Percentiles rank a stretch among this genome's conserved stretches.
These are phyloP conservation scores for Penicillium salamii DNA, from an alignment of 495 filamentous ascomycete species.

Conservation along the genomic window DNA sequence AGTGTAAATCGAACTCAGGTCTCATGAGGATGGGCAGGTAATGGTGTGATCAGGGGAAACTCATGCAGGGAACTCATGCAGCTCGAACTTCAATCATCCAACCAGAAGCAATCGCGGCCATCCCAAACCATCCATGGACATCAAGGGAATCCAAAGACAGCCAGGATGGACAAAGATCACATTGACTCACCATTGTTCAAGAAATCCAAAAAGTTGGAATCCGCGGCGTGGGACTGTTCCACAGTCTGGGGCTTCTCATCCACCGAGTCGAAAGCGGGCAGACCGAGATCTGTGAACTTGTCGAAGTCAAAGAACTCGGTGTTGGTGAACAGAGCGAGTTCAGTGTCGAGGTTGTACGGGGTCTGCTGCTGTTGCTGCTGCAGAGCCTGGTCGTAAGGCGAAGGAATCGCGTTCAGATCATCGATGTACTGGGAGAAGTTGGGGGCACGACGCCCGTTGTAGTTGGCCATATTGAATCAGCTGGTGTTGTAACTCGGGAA, in stretches of 20 bases:
- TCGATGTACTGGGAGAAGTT: constrained; percentile 88
- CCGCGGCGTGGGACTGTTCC: constrained; percentile 22
- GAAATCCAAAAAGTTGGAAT: constrained; percentile 47
- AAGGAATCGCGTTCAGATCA: constrained; percentile 75
- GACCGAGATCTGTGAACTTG: constrained; percentile 42
- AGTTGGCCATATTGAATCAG: constrained; percentile 57
- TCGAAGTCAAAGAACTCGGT: constrained; percentile 93
- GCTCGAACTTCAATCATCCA: constrained; percentile 6
- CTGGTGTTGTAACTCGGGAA: not conserved
- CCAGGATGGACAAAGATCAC: not conserved
- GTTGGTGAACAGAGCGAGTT: constrained; percentile 89
- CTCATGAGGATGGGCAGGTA: not conserved
- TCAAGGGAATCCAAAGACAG: too few relatives aligned
- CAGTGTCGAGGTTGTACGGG: constrained; percentile 62
- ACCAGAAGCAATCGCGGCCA: constrained; percentile 14
- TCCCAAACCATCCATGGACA: constrained; percentile 2
- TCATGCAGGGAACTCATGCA: constrained; percentile 2
- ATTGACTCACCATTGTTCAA: constrained; percentile 37
- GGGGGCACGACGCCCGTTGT: constrained; percentile 66
- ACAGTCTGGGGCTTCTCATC: constrained; percentile 26
- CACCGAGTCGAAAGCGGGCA: constrained; percentile 37
- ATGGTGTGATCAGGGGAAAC: constrained; percentile 16
- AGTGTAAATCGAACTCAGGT: not conserved
- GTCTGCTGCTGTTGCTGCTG: constrained; percentile 54
- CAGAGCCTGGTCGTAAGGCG: constrained; percentile 61